Evolutionary conservation across 2,329 filamentous ascomycete genomes (phyloP), one percentile per base, ranked within the genome.

Genomic region (Colletotrichum eleusines): DNA sequence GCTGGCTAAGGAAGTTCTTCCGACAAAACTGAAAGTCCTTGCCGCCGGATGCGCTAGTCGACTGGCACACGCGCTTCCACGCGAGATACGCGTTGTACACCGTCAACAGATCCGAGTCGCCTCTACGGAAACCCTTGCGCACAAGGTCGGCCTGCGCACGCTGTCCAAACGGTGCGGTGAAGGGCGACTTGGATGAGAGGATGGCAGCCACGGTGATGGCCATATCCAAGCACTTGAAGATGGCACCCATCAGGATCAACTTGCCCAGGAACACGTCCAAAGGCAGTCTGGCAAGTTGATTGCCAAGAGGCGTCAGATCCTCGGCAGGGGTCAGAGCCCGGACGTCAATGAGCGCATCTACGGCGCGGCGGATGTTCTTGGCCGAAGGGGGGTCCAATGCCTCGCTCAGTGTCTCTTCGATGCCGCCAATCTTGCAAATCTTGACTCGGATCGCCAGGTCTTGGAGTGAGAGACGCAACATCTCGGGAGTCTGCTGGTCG

Each of bases 371-470:
- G 58, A 99, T 97, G 75, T 98, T 99, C 82, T 95, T 97, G 0
- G 92, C 87, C 0, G 92, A 95, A 0, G 96, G 96, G 0, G 95
- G 92, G 78, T 99, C 96, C 20, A 99, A 85, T 4, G 96, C 96
- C 79, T 95, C 90, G 28, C 92, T 89, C 12, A 99, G 86, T 0
- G 95, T 98, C 75, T 95, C 90, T 78, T 98, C 95, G 64, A 98
- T 97, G 50, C 94, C 92, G 14, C 96, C 96, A 53, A 99, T 88
- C 77, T 97, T 97, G 85, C 95, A 99, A 55, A 98, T 97, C 82
- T 99, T 99, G 74, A 98, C 95, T 11, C 96, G 91, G 78, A 99
- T 95, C 6, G 97, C 94, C 14, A 99, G 85, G 77, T 99, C 96
- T 80, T 99, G 96, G 14, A 99, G 84, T 0, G 96, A 98, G 5